These are phyloP conservation scores for Prunus mume DNA, from an alignment of 306 rosid species.

Conservation along the genomic window DNA sequence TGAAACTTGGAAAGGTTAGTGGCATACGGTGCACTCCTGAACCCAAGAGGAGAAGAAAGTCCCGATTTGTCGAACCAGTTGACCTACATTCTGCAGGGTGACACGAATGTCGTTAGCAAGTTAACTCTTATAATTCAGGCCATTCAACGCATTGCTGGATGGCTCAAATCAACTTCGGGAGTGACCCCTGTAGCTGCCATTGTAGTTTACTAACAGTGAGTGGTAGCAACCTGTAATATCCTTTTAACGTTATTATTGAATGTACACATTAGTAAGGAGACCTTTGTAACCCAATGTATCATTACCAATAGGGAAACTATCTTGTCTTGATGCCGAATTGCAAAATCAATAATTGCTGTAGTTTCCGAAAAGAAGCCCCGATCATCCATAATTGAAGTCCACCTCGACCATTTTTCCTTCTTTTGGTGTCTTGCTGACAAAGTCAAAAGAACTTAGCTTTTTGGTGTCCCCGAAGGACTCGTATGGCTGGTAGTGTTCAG, in stretches of 20 bases:
- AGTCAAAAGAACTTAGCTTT: neutral
- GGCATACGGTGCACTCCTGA: constrained; percentile 59
- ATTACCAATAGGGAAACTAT: neutral
- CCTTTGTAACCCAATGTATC: neutral
- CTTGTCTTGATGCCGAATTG: neutral
- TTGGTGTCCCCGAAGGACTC: neutral
- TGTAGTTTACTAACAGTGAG: constrained; percentile 15
- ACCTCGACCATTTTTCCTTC: neutral
- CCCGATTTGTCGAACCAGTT: constrained; percentile 50
- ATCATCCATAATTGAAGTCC: neutral
- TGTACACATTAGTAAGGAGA: constrained; percentile 3
- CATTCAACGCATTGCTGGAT: constrained; percentile 31
- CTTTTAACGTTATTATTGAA: neutral
- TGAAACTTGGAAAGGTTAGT: constrained; percentile 50
- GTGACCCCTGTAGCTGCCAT: neutral
- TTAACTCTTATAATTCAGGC: neutral
- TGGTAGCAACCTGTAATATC: neutral
- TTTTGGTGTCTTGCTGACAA: neutral
- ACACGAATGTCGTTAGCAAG: constrained; percentile 16
- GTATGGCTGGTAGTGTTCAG: neutral
- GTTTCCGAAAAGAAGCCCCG: neutral
- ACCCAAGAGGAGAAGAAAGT: constrained; percentile 66
- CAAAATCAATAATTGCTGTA: no score
- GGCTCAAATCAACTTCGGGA: constrained; percentile 12
- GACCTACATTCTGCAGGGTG: constrained; percentile 49